Conservation (phyloP, 2,329 filamentous ascomycete genomes). For the Pseudogymnoascus sp. region DNA sequence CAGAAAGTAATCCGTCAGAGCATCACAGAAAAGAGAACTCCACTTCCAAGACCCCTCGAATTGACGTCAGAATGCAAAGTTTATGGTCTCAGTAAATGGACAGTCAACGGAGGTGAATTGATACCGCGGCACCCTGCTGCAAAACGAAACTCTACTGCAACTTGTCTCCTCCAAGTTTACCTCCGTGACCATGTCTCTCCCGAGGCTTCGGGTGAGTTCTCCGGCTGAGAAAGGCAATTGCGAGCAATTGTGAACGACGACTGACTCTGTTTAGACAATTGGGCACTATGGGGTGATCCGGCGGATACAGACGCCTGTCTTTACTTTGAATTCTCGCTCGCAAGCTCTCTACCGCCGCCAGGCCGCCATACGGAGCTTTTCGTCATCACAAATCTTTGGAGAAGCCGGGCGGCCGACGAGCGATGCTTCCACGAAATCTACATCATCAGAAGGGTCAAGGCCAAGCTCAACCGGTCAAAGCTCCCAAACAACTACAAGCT, state of each 20-base stretch:
- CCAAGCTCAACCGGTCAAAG: neutral
- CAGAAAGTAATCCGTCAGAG: slow-evolving; percentile 1
- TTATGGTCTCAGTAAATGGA: neutral
- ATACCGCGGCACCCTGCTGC: neutral
- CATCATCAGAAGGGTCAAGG: neutral
- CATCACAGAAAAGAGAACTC: neutral
- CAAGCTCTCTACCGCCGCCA: neutral
- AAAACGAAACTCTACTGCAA: neutral
- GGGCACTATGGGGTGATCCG: neutral
- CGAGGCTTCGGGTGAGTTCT: neutral
- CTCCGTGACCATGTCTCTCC: neutral
- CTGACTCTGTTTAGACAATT: neutral
- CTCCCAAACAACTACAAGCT: neutral
- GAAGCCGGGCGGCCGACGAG: neutral
- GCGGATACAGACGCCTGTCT: neutral
- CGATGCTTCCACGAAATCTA: neutral
- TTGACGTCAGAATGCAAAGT: slow-evolving; percentile 7
- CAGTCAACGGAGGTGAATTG: slow-evolving; percentile 8
- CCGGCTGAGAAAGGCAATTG: neutral
- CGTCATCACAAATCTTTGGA: neutral
- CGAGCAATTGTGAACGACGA: neutral
- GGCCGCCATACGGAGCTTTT: neutral
- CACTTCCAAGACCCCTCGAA: slow-evolving; percentile 5
- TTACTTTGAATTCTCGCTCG: neutral
- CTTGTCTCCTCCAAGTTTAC: neutral